Evolutionary conservation across 768 basidiomycete genomes (phyloP).

Genomic region (Auriscalpium orientale): DNA sequence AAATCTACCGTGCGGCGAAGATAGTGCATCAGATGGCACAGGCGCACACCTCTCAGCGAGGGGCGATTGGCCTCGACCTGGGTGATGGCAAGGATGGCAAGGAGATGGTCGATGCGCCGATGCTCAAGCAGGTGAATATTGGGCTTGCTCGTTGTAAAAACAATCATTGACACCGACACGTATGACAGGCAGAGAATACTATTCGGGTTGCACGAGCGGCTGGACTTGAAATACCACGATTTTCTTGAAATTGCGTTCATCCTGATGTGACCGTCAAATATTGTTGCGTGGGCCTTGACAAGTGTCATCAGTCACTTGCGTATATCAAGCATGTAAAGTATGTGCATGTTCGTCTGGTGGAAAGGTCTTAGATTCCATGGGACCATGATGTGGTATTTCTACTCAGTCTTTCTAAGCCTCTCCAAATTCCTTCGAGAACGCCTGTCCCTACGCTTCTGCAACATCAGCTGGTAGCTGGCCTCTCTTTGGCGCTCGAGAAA

Average conservation of each 20-base stretch:
- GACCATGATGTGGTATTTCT: too few relatives aligned
- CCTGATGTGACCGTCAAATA: too few relatives aligned
- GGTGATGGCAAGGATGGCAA: conserved; percentile 40
- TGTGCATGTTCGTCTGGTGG: too few relatives aligned
- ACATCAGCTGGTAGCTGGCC: too few relatives aligned
- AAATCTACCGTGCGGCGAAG: conserved; percentile 67
- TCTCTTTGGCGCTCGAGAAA: too few relatives aligned
- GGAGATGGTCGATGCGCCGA: conserved; percentile 88
- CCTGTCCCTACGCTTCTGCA: too few relatives aligned
- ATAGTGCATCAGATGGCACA: conserved; percentile 61
- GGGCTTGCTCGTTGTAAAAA: not conserved
- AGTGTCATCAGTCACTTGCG: too few relatives aligned
- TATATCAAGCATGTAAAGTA: too few relatives aligned
- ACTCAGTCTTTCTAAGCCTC: too few relatives aligned
- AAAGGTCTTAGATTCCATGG: too few relatives aligned
- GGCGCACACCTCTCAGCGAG: conserved; percentile 43
- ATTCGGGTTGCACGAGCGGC: conserved; percentile 7
- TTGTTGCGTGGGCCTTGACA: too few relatives aligned
- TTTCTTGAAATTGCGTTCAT: not conserved
- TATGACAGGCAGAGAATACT: conserved; percentile 11
- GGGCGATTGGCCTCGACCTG: conserved; percentile 68
- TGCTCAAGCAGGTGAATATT: conserved; percentile 67
- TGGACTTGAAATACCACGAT: conserved; percentile 7
- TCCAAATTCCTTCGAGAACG: too few relatives aligned
- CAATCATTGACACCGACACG: not conserved